Evolutionary conservation across 2,329 filamentous ascomycete genomes (phyloP).

Genomic region (Reticulascus tulasneorum): DNA sequence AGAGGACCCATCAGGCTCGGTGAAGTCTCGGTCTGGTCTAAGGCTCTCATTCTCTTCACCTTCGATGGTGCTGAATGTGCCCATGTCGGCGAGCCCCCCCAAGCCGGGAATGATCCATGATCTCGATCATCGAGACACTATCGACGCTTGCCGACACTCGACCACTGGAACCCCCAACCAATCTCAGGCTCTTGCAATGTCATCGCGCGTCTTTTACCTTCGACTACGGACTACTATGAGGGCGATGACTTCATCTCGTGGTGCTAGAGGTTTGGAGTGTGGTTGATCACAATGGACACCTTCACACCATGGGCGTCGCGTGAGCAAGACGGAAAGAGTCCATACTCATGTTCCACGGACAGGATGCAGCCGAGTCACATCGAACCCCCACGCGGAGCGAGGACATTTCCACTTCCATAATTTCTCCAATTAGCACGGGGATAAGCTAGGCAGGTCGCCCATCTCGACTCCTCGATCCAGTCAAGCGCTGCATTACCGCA

Average conservation of each 20-base stretch:
- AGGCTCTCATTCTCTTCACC: neutral
- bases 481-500: constrained; percentile 8
- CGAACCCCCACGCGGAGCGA: constrained; percentile 14
- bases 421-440: too few relatives aligned
- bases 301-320: constrained; percentile 5
- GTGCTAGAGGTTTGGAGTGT: constrained; percentile 4
- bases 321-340: constrained; percentile 9
- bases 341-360: constrained; percentile 4
- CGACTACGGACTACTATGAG: too few relatives aligned
- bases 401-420: too few relatives aligned
- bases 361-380: constrained; percentile 2
- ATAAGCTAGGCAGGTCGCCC: too few relatives aligned
- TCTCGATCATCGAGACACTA: neutral
- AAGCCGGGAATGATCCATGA: neutral
- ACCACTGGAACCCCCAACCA: constrained; percentile 3
- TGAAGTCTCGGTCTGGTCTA: neutral
- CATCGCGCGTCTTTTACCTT: too few relatives aligned
- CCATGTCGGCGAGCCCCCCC: neutral
- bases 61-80: neutral
- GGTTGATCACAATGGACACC: constrained; percentile 4
- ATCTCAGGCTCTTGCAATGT: neutral
- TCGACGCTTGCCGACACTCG: constrained; percentile 2
- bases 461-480: constrained; percentile 4
- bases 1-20: neutral
- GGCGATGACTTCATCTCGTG: constrained; percentile 9